Base-by-base conservation (phyloP, 306 rosid genomes). In the Castanopsis chinensis region DNA sequence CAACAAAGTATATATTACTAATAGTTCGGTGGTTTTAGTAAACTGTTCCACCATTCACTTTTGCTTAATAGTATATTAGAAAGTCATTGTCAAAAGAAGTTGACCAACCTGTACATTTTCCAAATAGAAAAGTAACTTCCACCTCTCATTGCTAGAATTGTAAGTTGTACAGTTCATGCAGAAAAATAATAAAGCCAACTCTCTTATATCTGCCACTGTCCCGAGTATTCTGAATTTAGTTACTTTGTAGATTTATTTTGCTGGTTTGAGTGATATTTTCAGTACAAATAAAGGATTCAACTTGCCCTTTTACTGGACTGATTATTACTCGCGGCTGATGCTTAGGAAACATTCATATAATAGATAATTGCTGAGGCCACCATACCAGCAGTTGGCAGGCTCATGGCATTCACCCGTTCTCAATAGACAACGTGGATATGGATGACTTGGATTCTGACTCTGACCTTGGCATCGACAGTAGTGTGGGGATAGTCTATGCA, bases 81-180 rank as follows among this genome's bases (percentile, higher is more conserved):
- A 82, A 69, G 84, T 86, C 79, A 77, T 82, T 85, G 79, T 86
- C 85, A 78, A 30, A 30, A 71, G 87, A 85, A 77, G 91, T 83
- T 86, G 86, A 83, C 86, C 80, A 71, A 78, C 83, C 80, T 73
- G 49, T 60, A 30, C 82, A 63, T 64, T 83, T 79, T 85, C 55
- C 73, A 35, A 33, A 13, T 74, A 45, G 58, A 54, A 84, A 80
- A 82, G 70, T 73, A 79, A 83, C 82, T 78, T 64, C 88, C 83
- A 82, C 87, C 84, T 84, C 86, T 81, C 83, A 77, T 81, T 80
- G 77, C 89, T 84, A 86, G 82, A 88, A 84, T 84, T 85, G 84
- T 68, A 45, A 81, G 91, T 85, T 85, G 84, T 63, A 79, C 89
- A 80, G 83, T 89, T 78, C 81, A 82, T 77, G 84, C 7, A 33